phyloP scores from a whole-genome alignment of 352 stramenopile species.

The Globisporangium paroecandrum region DNA sequence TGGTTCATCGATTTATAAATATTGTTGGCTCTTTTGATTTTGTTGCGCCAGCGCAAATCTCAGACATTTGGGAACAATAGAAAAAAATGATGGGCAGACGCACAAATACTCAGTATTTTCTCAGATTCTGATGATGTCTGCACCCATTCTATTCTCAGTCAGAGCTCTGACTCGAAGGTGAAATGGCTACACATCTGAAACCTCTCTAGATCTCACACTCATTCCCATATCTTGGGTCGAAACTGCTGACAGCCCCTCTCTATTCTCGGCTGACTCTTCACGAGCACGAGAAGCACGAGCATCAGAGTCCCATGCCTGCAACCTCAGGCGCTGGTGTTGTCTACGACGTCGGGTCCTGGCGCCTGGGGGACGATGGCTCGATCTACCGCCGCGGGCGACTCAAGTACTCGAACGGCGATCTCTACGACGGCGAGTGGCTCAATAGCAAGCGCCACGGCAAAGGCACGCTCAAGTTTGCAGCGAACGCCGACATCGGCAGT shows the following conservation, averaged over 20 bases:
- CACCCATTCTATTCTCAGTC: background rate
- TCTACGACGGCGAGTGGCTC: conserved; percentile 86
- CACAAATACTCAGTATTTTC: too few relatives aligned
- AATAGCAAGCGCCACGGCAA: conserved; percentile 72
- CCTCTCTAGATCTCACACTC: background rate
- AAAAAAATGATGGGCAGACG: too few relatives aligned
- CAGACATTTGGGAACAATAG: too few relatives aligned
- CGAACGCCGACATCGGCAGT: conserved; percentile 10
- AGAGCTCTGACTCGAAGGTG: background rate
- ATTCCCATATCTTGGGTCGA: background rate
- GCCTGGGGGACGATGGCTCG: conserved; percentile 62
- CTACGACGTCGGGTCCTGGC: conserved; percentile 68
- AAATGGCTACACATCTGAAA: background rate
- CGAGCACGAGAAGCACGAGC: background rate
- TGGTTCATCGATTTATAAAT: background rate
- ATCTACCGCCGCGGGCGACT: conserved; percentile 71
- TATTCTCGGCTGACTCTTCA: background rate
- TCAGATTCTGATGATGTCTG: background rate
- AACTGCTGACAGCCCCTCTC: background rate
- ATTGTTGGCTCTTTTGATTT: background rate
- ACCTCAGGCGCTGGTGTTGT: conserved; percentile 30
- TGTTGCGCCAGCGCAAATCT: too few relatives aligned
- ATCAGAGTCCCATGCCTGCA: conserved; percentile 2
- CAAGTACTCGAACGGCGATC: conserved; percentile 69
- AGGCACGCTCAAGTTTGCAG: conserved; percentile 47